Base-by-base conservation (phyloP, 345 rosid species). In the Populus euphratica region DNA sequence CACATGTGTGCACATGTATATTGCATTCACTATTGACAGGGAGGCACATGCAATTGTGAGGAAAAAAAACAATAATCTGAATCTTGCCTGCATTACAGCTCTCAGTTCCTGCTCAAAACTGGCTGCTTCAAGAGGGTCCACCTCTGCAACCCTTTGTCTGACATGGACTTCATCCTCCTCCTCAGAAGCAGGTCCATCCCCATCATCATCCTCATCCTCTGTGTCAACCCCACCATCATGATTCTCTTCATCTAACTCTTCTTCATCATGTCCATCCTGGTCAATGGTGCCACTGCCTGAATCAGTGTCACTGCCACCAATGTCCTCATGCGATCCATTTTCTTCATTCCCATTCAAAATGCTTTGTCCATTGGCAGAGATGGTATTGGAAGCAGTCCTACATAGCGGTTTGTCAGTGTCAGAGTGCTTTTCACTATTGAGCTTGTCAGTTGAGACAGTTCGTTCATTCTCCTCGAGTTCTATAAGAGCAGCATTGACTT, bases 161-260 rank as follows among this genome's bases (percentile, higher is more conserved):
- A 96, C 91, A 75, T 78, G 97, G 73, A 94, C 93, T 80, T 91
- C 94, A 81, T 92, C 92, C 69, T 92, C 99, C 81, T 92, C 98
- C 56, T 92, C 97, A 41, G 92, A 91, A 84, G 87, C 95, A 75
- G 93, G 91, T 44, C 87, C 91, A 70, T 62, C 91, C 0, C 85
- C 91, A 81, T 89, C 96, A 70, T 87, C 94, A 54, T 90, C 86
- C 0, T 85, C 91, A 16, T 88, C 94, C 21, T 90, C 93, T 4
- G 82, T 91, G 64, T 88, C 93, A 72, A 88, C 81, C 54, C 89
- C 94, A 68, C 85, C 92, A 20, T 89, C 94, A 83, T 85, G 93
- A 73, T 86, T 91, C 86, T 83, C 97, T 69, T 91, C 96, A 79
- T 94, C 98, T 80, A 91, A 80, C 76, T 89, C 96, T 54, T 91